These are phyloP conservation scores for Coniochaeta prunicola DNA, from an alignment of 2,329 filamentous ascomycete genomes.

Conservation along the genomic window DNA sequence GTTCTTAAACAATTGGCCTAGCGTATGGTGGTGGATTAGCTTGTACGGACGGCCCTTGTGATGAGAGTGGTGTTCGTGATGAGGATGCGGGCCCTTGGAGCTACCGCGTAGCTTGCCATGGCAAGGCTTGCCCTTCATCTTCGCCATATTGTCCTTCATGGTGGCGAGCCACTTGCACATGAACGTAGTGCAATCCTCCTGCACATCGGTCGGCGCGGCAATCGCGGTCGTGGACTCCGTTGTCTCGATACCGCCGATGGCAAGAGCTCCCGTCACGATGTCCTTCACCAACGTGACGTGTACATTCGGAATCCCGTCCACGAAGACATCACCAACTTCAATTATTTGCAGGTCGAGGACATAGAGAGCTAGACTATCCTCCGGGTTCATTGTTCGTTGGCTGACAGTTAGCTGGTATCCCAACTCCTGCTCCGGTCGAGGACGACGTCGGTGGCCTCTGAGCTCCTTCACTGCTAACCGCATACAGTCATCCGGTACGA, in stretches of 20 bases:
- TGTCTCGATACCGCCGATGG: conserved; percentile 42
- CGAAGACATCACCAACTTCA: conserved; percentile 48
- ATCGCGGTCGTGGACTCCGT: conserved; percentile 19
- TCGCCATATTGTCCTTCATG: conserved; percentile 33
- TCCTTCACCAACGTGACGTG: conserved; percentile 57
- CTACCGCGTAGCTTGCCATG: conserved; percentile 25
- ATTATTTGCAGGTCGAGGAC: conserved; percentile 51
- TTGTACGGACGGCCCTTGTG: conserved; percentile 15
- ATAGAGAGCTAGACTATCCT: conserved; percentile 44
- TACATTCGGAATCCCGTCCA: conserved; percentile 47
- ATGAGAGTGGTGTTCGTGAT: conserved; percentile 10
- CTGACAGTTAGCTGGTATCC: conserved; percentile 41
- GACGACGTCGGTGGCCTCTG: conserved; percentile 8
- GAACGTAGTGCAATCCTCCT: conserved; percentile 31
- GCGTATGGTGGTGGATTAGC: conserved; percentile 19
- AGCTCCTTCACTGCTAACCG: conserved; percentile 13
- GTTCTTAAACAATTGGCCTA: conserved; percentile 43
- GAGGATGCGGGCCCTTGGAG: conserved; percentile 11
- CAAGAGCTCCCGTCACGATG: conserved; percentile 38
- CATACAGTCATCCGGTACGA: conserved; percentile 28
- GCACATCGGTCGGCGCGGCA: conserved; percentile 10
- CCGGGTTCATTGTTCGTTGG: conserved; percentile 37
- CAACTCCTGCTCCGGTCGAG: conserved; percentile 19
- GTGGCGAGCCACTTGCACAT: conserved; percentile 50
- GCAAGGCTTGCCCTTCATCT: conserved; percentile 28